Evolutionary conservation across 2,329 filamentous ascomycete genomes (phyloP), one percentile per base, ranked within the genome.

Genomic region (Byssochlamys sp.): DNA sequence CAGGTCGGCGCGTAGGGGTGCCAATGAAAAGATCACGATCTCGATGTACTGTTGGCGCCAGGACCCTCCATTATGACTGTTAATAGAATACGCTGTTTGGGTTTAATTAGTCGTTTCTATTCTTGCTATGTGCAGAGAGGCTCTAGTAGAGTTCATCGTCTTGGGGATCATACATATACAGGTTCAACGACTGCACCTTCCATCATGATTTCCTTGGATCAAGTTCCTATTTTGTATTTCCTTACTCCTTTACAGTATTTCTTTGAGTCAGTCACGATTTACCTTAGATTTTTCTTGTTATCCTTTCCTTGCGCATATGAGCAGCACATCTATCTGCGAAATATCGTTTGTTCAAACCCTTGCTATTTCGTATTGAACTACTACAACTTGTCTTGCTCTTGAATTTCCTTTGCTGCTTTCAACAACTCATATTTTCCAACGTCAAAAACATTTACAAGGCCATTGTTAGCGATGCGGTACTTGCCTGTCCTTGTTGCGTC

Each of bases 401-500:
- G 12, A 26, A 11, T n/a, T 12, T 12, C 4, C 11, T 7, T 51
- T 27, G 24, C 11, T 51, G 4, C 24, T 51, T 28, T 26, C 24
- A 26, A 19, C 19, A 19, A 19, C 27, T 26, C 3, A 10, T 11
- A 14, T 19, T 51, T 24, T 25, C 5, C 19, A 26, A 4, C 35
- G 7, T 24, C 26, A 25, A 9, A 27, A 51, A 27, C 10, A 19
- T 27, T 26, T 7, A 51, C 10, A 58, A 55, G 52, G 54, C 27
- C 28, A 48, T 28, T 55, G 31, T 39, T 24, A 35, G 35, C n/a
- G 26, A 52, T 35, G 28, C 28, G 48, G 52, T 29, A 61, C 53
- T 48, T 65, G 52, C 53, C 67, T 29, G 61, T 68, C 25, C 54
- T 72, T 25, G 45, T 69, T 53, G 62, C 67, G 57, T 68, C 67